Base-by-base conservation (phyloP, 257 asterid species). In the Cinchona pubescens region DNA sequence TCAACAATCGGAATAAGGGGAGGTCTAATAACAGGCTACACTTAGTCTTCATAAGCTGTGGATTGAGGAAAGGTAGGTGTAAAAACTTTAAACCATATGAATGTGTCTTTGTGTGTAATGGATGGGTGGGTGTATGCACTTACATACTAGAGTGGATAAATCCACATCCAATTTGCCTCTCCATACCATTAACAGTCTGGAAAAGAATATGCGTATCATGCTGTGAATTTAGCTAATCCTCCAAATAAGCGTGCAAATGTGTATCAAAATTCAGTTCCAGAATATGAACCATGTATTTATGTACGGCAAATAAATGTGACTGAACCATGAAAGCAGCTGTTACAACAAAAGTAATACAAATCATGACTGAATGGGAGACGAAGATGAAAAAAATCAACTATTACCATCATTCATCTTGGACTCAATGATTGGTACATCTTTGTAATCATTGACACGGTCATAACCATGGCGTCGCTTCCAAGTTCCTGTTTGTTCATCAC, bases 401-500 rank as follows among this genome's bases (percentile, higher is more conserved):
- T 83, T n/a, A 94, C 99, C 97, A 79, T 95, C 98, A 74, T 87
- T 85, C 83, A 73, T 83, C 90, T 95, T 95, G 81, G 99, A 98
- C 83, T 91, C 98, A 62, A 95, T 90, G 78, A 95, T 87, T 29
- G 99, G 98, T 76, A 92, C 61, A 85, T 95, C 94, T 0, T 85
- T 93, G 79, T 92, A 96, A 82, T 95, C 99, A 81, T 89, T 90
- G 53, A 95, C 89, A 12, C 98, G 94, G 78, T 88, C 98, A 69
- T 92, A 95, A 69, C 99, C 99, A 82, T 92, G 88, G 48, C 89
- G 90, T 61, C 99, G 86, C 82, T 95, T 95, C 98, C 98, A 95
- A 64, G 90, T 56, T 45, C 87, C 88, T 48, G 92, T 83, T 78
- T 91, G 88, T 58, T 93, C 98, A 79, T 95, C 99, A 81, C 80